Base-by-base conservation (phyloP, 1,284 basidiomycete species). In the Pseudozyma tsukubaensis region DNA sequence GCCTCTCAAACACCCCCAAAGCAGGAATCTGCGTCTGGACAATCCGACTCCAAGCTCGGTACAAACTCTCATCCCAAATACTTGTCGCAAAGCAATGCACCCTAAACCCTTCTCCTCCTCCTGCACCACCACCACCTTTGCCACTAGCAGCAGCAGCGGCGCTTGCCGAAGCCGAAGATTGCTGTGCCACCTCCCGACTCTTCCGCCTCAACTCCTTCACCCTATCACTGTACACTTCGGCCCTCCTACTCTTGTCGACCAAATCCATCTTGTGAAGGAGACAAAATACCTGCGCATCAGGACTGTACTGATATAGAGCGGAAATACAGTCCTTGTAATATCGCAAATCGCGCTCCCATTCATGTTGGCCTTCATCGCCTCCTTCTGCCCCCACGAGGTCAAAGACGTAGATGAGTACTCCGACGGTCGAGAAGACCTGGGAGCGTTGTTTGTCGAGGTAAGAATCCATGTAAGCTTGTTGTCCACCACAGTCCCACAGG, bases 401-500 rank as follows among this genome's bases (percentile, higher is more conserved):
- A 72, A 99, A 98, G 10, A 99, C 97, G 85, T 99, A 99, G 81
- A 99, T 98, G 83, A 99, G 89, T 43, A 97, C 94, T 12, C 94
- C 94, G 60, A 97, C 96, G 80, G 95, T 92, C 78, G 92, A 91
- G 87, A 99, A 99, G 76, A 98, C 94, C 45, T 93, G 94, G 36
- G 91, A 89, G 70, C 92, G 91, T 84, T 97, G 94, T 0, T 92
- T 90, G 40, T 91, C 91, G 70, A 98, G 90, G 86, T 97, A 99
- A 50, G 92, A 92, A 85, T 97, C 94, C 90, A 98, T 94, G 88
- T 97, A 99, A 14, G 93, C 90, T 80, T 97, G 94, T 86, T 99
- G 97, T 4, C 96, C 96, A 50, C 96, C 96, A 78, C 96, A 98
- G 86, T 99, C 97, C 95, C 96, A 98, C 13, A 99, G 89, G 83